Evolutionary conservation across 345 rosid species (phyloP), one percentile per base, ranked within the genome.

Genomic region (Eutrema japonicum): DNA sequence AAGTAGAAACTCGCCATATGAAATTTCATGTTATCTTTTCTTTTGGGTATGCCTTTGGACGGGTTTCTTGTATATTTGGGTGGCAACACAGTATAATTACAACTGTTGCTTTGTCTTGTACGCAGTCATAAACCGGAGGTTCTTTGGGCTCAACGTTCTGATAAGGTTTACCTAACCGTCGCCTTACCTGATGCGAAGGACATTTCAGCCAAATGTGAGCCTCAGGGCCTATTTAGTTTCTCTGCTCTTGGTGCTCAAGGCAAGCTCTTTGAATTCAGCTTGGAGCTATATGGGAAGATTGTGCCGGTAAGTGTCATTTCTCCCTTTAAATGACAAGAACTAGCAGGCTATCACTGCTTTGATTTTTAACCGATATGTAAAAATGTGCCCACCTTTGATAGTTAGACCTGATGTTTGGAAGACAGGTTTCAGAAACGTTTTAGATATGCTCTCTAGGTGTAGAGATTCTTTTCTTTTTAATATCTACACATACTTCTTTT

Each of bases 91-190:
- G 2, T 46, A 49, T 42, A n/a, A 14, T 8, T 16, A 9, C 22
- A 52, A 35, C 6, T 54, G 35, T 52, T 42, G 3, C 62, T 54
- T 43, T 18, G 29, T 53, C 64, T 66, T 46, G 8, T 71, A 4
- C 41, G 74, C 74, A 89, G 97, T 80, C 96, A 90, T 60, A 86
- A 92, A 29, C 96, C 97, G 2, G 97, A 95, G 82, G 97, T 92
- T 75, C 91, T 95, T 49, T 92, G 96, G 97, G 97, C 99, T 60
- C 97, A 95, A 78, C 83, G 93, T 70, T 92, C 96, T 6, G 96
- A 88, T 62, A 95, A 83, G 73, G 89, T 92, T 10, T 85, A 88
- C 79, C 70, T 95, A 36, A 95, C 96, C 1, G 77, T 95, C 1
- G 83, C 97, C 35, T 82, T 95, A 56, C 97, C 99, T 12, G 99